A percentile compares a stretch with the other conserved stretches of the same genome.
Evolutionary conservation across 2,329 filamentous ascomycete genomes (phyloP).

Genomic region (Ceratocystis albifundus): DNA sequence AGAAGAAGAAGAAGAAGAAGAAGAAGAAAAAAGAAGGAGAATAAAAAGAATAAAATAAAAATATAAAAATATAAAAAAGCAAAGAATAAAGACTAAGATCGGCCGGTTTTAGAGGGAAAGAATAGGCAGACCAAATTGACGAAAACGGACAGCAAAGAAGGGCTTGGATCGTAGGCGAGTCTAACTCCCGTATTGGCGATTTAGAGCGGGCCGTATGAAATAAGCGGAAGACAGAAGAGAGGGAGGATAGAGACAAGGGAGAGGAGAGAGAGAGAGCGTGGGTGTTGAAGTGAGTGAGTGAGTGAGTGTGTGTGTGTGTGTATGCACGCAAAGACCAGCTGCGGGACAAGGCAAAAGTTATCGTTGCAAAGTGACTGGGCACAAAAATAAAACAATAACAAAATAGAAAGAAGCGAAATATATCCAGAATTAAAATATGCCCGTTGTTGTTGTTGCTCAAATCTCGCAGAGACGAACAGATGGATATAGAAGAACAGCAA

Average conservation of each 20-base stretch:
- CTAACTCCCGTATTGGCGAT: neutral
- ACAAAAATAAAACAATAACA: neutral
- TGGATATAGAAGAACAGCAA: neutral
- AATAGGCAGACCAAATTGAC: neutral
- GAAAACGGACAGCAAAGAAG: neutral
- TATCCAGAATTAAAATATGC: no score
- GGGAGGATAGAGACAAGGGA: no score
- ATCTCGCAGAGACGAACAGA: neutral
- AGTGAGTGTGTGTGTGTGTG: neutral
- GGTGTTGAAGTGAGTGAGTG: neutral
- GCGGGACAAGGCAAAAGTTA: neutral
- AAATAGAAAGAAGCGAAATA: neutral
- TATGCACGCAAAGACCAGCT: conserved; percentile 5
- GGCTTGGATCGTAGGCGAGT: neutral
- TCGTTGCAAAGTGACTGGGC: neutral
- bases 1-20: neutral
- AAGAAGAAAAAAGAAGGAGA: neutral
- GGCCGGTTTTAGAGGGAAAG: neutral
- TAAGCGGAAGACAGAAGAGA: neutral
- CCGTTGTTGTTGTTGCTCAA: neutral
- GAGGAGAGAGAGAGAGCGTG: neutral
- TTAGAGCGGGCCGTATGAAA: neutral
- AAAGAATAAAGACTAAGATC: neutral
- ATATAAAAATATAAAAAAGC: neutral
- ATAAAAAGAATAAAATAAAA: neutral